Evolutionary conservation across 2,329 filamentous ascomycete genomes (phyloP).

Genomic region (Daldinia sp.): DNA sequence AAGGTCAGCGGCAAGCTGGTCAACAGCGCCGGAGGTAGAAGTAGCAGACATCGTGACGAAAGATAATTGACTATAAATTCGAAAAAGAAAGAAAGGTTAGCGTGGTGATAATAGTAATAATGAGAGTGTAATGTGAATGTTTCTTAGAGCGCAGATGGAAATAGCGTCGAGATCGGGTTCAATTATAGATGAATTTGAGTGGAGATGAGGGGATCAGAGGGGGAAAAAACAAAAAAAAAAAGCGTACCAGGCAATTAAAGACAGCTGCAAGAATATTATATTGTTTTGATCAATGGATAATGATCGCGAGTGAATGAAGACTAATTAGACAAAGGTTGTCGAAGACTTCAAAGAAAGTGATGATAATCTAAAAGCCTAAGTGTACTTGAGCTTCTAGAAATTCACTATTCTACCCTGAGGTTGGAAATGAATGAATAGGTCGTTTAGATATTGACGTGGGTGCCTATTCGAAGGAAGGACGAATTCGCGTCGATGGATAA

Average conservation of each 20-base stretch:
- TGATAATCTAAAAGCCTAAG: constrained; percentile 27
- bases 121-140: background rate
- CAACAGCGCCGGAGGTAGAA: constrained; percentile 69
- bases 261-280: constrained; percentile 25
- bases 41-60: constrained; percentile 64
- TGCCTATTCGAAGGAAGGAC: constrained; percentile 31
- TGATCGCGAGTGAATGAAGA: constrained; percentile 35
- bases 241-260: constrained; percentile 33
- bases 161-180: constrained; percentile 1
- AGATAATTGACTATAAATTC: constrained; percentile 34
- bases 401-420: constrained; percentile 19
- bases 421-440: constrained; percentile 29
- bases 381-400: constrained; percentile 30
- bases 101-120: background rate
- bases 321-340: constrained; percentile 37
- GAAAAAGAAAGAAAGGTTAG: constrained; percentile 23
- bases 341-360: constrained; percentile 35
- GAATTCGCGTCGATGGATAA: constrained; percentile 18
- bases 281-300: constrained; percentile 29
- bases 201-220: background rate
- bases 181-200: background rate
- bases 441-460: constrained; percentile 11
- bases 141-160: constrained; percentile 1
- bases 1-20: constrained; percentile 83
- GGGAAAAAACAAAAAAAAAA: no score